Percentiles rank a stretch among this genome's conserved stretches.
Conservation (phyloP, 2,329 filamentous ascomycete genomes). For the Tolypocladium inflatum region DNA sequence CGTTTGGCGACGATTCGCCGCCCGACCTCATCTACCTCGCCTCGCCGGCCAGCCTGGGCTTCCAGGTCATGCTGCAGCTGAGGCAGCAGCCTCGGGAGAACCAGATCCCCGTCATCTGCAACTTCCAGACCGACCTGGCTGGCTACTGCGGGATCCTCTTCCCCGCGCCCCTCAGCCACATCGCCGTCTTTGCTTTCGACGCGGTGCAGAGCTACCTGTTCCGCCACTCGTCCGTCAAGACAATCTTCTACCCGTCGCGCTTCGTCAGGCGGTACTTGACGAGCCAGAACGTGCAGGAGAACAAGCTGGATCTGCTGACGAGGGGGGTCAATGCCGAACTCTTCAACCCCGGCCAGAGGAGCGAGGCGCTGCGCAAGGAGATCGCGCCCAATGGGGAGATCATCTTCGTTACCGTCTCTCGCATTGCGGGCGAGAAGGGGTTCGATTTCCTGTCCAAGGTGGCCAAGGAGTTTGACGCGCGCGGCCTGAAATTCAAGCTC, state of each 20-base stretch:
- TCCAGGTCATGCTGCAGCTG: constrained; percentile 61
- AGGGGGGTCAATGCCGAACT: constrained; percentile 55
- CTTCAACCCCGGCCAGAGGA: constrained; percentile 47
- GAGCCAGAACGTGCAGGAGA: constrained; percentile 40
- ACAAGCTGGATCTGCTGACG: constrained; percentile 51
- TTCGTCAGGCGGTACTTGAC: constrained; percentile 54
- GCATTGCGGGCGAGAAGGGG: constrained; percentile 61
- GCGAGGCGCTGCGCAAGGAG: constrained; percentile 37
- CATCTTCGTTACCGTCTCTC: constrained; percentile 56
- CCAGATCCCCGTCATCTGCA: constrained; percentile 53
- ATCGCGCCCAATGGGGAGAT: constrained; percentile 54
- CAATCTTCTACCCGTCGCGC: constrained; percentile 59
- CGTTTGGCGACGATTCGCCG: constrained; percentile 39
- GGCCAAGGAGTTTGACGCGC: constrained; percentile 41
- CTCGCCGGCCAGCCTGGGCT: constrained; percentile 59
- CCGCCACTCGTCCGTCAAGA: constrained; percentile 49
- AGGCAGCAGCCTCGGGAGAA: constrained; percentile 44
- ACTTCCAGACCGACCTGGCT: constrained; percentile 63
- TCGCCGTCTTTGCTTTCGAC: constrained; percentile 53
- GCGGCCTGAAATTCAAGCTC: constrained; percentile 51
- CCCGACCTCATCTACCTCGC: constrained; percentile 63
- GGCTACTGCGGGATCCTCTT: constrained; percentile 64
- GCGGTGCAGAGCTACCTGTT: constrained; percentile 59
- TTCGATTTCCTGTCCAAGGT: constrained; percentile 56
- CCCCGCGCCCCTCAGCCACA: constrained; percentile 47